Conservation (phyloP, 2,329 filamentous ascomycete genomes). For the Botrytis tulipae region DNA sequence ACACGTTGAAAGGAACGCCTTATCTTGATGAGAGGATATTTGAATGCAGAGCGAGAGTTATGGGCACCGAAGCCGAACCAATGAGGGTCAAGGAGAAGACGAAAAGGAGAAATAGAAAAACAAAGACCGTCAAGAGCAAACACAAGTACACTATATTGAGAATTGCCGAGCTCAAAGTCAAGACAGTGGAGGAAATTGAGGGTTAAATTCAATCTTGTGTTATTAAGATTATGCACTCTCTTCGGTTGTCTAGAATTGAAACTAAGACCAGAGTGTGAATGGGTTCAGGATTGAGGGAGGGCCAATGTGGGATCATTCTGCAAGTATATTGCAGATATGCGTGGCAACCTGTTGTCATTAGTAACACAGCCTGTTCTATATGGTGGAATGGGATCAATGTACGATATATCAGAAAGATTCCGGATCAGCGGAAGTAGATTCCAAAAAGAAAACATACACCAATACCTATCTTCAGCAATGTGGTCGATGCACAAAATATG, state of each 20-base stretch:
- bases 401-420: constrained; percentile 15
- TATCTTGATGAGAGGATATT: constrained; percentile 83
- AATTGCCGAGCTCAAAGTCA: constrained; percentile 70
- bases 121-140: constrained; percentile 81
- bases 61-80: constrained; percentile 80
- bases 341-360: background rate
- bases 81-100: constrained; percentile 77
- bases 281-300: background rate
- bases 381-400: constrained; percentile 10
- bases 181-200: constrained; percentile 45
- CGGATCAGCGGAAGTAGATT: background rate
- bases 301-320: background rate
- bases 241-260: background rate
- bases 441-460: constrained; percentile 7
- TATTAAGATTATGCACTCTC: background rate
- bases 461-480: background rate
- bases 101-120: constrained; percentile 71
- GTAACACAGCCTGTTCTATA: background rate
- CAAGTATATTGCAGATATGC: background rate
- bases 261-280: background rate
- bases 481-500: background rate
- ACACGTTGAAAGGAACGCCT: constrained; percentile 78
- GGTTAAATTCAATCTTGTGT: constrained; percentile 1
- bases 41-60: constrained; percentile 79
- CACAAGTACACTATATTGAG: constrained; percentile 82